Evolutionary conservation across 164 flowering plant genomes (phyloP).

Genomic region (Chloranthus sessilifolius): DNA sequence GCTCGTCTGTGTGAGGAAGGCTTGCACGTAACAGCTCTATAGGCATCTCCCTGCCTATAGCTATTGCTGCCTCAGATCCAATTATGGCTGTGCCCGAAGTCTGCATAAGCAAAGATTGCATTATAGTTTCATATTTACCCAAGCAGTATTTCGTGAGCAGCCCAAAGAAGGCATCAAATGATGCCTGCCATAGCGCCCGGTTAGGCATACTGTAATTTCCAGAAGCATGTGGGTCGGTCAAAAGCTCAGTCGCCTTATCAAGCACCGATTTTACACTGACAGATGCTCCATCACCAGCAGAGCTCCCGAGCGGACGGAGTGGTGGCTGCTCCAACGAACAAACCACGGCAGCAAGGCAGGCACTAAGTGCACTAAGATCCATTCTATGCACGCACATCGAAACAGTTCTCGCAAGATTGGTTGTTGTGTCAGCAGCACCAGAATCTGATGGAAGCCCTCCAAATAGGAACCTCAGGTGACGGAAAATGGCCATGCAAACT

Average conservation of each 20-base stretch:
- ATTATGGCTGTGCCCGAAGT: constrained; percentile 28
- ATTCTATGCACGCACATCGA: constrained; percentile 49
- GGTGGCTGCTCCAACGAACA: constrained; percentile 95
- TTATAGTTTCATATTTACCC: constrained; percentile 66
- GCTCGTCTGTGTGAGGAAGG: constrained; percentile 84
- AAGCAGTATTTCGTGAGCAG: constrained; percentile 77
- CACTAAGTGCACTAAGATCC: constrained; percentile 85
- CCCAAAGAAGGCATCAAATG: constrained; percentile 82
- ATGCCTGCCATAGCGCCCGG: constrained; percentile 80
- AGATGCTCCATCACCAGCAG: constrained; percentile 88
- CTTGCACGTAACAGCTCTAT: constrained; percentile 81
- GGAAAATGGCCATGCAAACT: constrained; percentile 91
- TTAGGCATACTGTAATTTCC: constrained; percentile 42
- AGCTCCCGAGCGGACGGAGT: constrained; percentile 83
- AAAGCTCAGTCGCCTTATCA: constrained; percentile 75
- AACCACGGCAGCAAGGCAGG: constrained; percentile 90
- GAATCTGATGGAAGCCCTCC: constrained; percentile 63
- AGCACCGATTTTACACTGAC: constrained; percentile 64
- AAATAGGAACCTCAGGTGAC: constrained; percentile 84
- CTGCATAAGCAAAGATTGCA: constrained; percentile 52
- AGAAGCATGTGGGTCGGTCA: constrained; percentile 55
- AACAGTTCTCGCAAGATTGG: constrained; percentile 47
- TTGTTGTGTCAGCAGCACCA: constrained; percentile 51
- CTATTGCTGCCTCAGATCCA: constrained; percentile 54
- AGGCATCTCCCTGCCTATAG: constrained; percentile 81